Percentiles rank a stretch among this genome's conserved stretches.
Conservation (phyloP, 2,329 filamentous ascomycete species). For the Annulohypoxylon truncatum region DNA sequence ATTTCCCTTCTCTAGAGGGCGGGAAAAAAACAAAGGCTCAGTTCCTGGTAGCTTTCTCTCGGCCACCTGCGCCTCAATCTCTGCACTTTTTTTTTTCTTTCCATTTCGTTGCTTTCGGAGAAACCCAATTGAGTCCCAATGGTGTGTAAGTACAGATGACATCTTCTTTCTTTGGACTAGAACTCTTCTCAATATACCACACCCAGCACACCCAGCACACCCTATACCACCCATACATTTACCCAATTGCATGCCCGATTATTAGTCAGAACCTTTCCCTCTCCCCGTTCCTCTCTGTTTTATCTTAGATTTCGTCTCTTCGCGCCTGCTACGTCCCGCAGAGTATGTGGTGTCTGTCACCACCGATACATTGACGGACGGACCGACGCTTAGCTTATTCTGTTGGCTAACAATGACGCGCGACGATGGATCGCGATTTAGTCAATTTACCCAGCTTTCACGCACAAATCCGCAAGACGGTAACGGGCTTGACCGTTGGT, state of each 20-base stretch:
- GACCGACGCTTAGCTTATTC: conserved; percentile 15
- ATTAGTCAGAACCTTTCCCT: conserved; percentile 9
- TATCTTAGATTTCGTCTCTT: conserved; percentile 3
- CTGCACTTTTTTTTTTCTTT: conserved; percentile 24
- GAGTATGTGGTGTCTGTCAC: conserved; percentile 25
- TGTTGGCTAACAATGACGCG: conserved; percentile 46
- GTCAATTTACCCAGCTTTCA: conserved; percentile 46
- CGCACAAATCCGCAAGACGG: conserved; percentile 42
- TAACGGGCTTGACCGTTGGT: conserved; percentile 27
- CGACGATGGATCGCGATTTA: conserved; percentile 47
- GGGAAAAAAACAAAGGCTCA: conserved; percentile 16
- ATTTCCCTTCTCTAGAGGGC: neutral
- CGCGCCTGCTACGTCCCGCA: conserved; percentile 18
- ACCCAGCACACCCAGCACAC: neutral
- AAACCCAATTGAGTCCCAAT: conserved; percentile 25
- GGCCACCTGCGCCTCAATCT: conserved; percentile 28
- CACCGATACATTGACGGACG: conserved; percentile 20
- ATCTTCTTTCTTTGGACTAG: conserved; percentile 19
- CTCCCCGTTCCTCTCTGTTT: neutral
- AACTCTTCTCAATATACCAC: neutral
- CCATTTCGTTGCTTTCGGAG: conserved; percentile 31
- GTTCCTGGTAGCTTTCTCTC: neutral
- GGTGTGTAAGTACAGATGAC: conserved; percentile 36
- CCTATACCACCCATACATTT: conserved; percentile 4
- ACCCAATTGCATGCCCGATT: conserved; percentile 28